Evolutionary conservation across 192 early-diverging fungal genomes (phyloP).

Genomic region (Coemansia sp.): DNA sequence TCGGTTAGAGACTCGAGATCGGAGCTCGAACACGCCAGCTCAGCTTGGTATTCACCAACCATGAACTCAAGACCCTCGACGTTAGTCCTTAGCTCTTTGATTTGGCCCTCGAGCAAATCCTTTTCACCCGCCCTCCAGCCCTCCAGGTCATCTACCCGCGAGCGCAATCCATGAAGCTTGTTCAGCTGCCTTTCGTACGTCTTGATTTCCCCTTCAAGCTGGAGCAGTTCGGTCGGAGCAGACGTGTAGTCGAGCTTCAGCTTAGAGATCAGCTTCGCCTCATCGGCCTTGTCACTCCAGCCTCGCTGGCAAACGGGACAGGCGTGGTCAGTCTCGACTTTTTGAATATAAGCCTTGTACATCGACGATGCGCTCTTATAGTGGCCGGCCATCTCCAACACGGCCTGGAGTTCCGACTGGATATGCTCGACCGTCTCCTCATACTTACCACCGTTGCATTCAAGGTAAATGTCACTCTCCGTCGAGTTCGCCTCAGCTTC

Average conservation of each 20-base stretch:
- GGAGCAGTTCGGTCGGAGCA: conserved; percentile 44
- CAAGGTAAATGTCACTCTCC: conserved; percentile 20
- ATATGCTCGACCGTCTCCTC: conserved; percentile 36
- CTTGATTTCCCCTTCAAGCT: conserved; percentile 35
- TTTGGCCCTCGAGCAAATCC: conserved; percentile 44
- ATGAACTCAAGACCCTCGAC: conserved; percentile 28
- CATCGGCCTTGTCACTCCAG: conserved; percentile 63
- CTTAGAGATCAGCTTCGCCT: conserved; percentile 34
- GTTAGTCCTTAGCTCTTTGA: conserved; percentile 46
- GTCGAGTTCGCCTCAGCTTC: conserved; percentile 19
- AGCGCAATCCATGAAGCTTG: conserved; percentile 23
- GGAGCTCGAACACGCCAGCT: conserved; percentile 8
- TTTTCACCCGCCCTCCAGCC: conserved; percentile 37
- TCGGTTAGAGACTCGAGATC: conserved; percentile 12
- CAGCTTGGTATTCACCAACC: conserved; percentile 27
- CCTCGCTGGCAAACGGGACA: conserved; percentile 86
- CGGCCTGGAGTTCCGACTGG: conserved; percentile 54
- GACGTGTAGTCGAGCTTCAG: conserved; percentile 49
- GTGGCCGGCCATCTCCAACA: conserved; percentile 44
- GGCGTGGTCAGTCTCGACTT: conserved; percentile 63
- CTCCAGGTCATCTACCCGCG: conserved; percentile 42
- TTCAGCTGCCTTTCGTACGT: conserved; percentile 28
- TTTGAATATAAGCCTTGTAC: conserved; percentile 68
- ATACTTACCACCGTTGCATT: conserved; percentile 26
- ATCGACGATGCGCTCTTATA: conserved; percentile 61